A percentile compares a stretch with the other conserved stretches of the same genome.
Conservation (phyloP, 352 stramenopile species). For the Phytophthora meadii region DNA sequence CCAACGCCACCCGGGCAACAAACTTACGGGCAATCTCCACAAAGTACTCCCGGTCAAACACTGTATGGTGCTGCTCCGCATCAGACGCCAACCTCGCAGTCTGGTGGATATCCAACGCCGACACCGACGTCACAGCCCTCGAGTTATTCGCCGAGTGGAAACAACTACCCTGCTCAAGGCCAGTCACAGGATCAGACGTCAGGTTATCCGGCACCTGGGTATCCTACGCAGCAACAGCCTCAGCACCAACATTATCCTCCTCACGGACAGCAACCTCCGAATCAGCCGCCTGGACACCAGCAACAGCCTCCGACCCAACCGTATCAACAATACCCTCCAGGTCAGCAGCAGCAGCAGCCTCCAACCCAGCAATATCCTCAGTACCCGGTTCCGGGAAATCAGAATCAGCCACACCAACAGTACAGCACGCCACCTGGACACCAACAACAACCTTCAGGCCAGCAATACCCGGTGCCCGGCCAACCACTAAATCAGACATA, state of each 20-base stretch:
- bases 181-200: conserved; percentile 26
- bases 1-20: conserved; percentile 25
- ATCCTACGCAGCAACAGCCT: conserved; percentile 36
- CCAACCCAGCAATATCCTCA: conserved; percentile 22
- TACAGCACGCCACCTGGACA: conserved; percentile 1
- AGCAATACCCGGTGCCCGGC: conserved; percentile 11
- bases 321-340: conserved; percentile 8
- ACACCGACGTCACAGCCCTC: conserved; percentile 16
- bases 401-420: conserved; percentile 9
- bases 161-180: conserved; percentile 35
- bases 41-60: conserved; percentile 18
- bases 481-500: conserved; percentile 5
- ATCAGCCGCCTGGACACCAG: conserved; percentile 2
- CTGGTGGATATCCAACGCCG: conserved; percentile 24
- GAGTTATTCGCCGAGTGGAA: conserved; percentile 23
- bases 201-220: conserved; percentile 39
- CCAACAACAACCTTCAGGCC: conserved; percentile 6
- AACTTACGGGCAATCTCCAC: conserved; percentile 25
- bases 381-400: conserved; percentile 24
- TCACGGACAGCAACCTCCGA: conserved; percentile 1
- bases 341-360: conserved; percentile 6
- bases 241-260: conserved; percentile 19
- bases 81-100: conserved; percentile 22
- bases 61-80: conserved; percentile 15
- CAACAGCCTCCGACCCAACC: conserved; percentile 6